Base-by-base conservation (phyloP, 768 basidiomycete genomes). In the Termitomyces sp. region DNA sequence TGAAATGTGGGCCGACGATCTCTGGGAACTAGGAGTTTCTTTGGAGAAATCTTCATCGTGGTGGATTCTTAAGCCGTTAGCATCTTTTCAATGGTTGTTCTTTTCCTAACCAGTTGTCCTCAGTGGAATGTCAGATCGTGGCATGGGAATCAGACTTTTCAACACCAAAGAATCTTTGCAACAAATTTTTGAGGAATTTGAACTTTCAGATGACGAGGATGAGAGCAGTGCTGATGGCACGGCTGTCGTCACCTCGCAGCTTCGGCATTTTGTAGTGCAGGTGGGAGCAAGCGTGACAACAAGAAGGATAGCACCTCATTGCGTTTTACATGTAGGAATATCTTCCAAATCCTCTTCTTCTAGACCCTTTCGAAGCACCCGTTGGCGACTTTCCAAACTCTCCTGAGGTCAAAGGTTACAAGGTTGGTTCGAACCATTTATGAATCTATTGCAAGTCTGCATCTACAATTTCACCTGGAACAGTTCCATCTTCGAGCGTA, bases 401-500 rank as follows among this genome's bases (percentile, higher is more conserved):
- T 5, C 49, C 60, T 29, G 55, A 69, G 42, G 72, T 79, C 25
- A 70, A 72, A 58, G 87, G 86, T 43, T 77, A 83, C 67, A 91
- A 91, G 79, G 89, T 89, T 60, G 63, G 77, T 48, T 34, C 47
- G 20, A 58, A 40, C 31, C 45, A 49, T 38, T 60, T 17, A 57
- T 49, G 46, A 15, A n/a, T 17, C 3, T 47, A 25, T n/a, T 10
- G 55, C 42, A 50, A n/a, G 43, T 47, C 15, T 59, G 14, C 5
- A 29, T 34, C 52, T 61, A 25, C 52, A 29, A 8, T 17, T 55
- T 47, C 31, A 15, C n/a, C 60, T 59, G 53, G 17, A 40, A 58
- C 72, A 99, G 92, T 98, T 98, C 73, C 97, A 99, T 73, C 81
- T 99, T 48, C 85, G 97, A 47, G 90, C 87, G 7, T 99, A 99